These are phyloP conservation scores for Didymellaceae sp. DNA, from an alignment of 2,329 filamentous ascomycete genomes.

Conservation along the genomic window DNA sequence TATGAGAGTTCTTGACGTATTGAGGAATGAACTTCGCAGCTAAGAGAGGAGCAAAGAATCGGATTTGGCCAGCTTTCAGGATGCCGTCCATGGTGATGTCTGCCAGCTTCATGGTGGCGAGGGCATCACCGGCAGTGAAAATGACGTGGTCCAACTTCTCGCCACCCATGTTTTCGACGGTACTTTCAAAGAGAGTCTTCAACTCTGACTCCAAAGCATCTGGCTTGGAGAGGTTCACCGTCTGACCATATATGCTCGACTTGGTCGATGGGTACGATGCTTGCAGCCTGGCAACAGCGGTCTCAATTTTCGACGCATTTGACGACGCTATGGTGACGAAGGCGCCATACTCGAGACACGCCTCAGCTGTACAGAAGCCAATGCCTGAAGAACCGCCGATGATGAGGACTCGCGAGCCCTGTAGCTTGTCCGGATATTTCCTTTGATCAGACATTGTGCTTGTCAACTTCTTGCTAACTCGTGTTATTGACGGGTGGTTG, in stretches of 20 bases:
- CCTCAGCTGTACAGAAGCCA: constrained; percentile 66
- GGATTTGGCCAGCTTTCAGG: constrained; percentile 55
- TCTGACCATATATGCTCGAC: constrained; percentile 51
- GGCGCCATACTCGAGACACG: constrained; percentile 61
- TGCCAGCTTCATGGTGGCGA: constrained; percentile 50
- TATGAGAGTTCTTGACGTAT: constrained; percentile 52
- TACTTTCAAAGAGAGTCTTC: constrained; percentile 52
- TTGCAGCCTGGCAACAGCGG: constrained; percentile 55
- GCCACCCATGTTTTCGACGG: constrained; percentile 37
- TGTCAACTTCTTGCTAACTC: not conserved
- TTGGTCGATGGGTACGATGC: constrained; percentile 52
- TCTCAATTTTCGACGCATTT: constrained; percentile 56
- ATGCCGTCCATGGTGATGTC: constrained; percentile 53
- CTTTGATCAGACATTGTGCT: constrained; percentile 46
- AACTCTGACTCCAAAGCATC: constrained; percentile 58
- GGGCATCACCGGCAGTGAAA: constrained; percentile 61
- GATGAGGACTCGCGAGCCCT: constrained; percentile 60
- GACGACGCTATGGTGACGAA: constrained; percentile 68
- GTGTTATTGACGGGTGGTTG: not conserved
- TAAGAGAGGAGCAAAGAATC: constrained; percentile 60
- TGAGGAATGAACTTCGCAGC: constrained; percentile 58
- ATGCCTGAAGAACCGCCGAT: constrained; percentile 70
- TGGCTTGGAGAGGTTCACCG: constrained; percentile 57
- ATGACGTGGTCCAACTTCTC: constrained; percentile 62
- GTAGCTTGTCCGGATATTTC: constrained; percentile 58